A percentile compares a stretch with the other conserved stretches of the same genome.
phyloP scores from a whole-genome alignment of 805 yeast species.

The Scheffersomyces coipomensis region DNA sequence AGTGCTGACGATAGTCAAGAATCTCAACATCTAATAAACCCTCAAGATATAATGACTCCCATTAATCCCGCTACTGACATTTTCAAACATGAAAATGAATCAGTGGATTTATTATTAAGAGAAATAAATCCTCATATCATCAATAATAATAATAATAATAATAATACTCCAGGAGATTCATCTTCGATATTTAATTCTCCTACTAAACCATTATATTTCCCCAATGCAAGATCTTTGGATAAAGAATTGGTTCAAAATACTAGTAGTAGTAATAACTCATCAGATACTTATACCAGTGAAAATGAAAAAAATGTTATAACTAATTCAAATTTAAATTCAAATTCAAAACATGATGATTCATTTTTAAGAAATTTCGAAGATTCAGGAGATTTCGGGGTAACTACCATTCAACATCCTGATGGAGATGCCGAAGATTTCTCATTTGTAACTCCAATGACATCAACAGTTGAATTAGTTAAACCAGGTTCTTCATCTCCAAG shows the following conservation, averaged over 20 bases:
- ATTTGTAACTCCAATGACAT: constrained; percentile 22
- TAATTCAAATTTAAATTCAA: neutral
- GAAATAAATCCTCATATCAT: constrained; percentile 19
- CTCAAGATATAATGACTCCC: constrained; percentile 2
- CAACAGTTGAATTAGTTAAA: constrained; percentile 12
- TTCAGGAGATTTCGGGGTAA: constrained; percentile 9
- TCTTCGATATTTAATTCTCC: constrained; percentile 23
- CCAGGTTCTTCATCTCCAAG: constrained; percentile 29
- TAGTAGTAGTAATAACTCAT: constrained; percentile 7
- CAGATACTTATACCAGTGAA: constrained; percentile 43
- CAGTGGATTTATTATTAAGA: constrained; percentile 27
- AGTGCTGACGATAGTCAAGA: constrained; percentile 3
- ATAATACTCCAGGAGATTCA: neutral
- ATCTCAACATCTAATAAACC: constrained; percentile 6
- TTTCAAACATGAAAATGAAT: constrained; percentile 26
- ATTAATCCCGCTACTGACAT: constrained; percentile 11
- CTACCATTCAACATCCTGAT: constrained; percentile 7
- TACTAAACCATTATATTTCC: constrained; percentile 31
- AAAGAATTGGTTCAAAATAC: no score
- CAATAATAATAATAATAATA: neutral
- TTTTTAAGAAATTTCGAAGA: constrained; percentile 22
- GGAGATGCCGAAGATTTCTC: constrained; percentile 23
- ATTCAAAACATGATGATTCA: constrained; percentile 7
- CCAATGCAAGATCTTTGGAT: no score
- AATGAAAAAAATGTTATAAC: constrained; percentile 7